Percentiles rank a stretch among this genome's conserved stretches.
These are phyloP conservation scores for Aspergillus glaucus DNA, from an alignment of 2,329 filamentous ascomycete genomes.

Conservation along the genomic window DNA sequence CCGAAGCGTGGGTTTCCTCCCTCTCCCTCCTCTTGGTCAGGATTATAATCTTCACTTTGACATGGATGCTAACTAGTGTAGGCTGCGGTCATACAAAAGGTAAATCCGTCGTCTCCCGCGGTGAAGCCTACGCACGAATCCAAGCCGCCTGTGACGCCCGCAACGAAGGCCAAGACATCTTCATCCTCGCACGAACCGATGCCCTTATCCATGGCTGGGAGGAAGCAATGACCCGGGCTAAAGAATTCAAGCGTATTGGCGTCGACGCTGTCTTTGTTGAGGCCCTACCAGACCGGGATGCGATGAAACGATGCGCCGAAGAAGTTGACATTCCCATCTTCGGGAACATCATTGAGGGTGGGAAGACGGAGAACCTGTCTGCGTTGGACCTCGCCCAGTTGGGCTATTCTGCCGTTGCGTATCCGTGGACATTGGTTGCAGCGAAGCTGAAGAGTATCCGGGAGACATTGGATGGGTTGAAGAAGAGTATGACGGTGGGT, in stretches of 20 bases:
- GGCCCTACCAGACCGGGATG: conserved; percentile 42
- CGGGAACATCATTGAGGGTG: conserved; percentile 42
- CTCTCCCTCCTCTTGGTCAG: not conserved
- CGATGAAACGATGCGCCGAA: conserved; percentile 36
- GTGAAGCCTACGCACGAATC: conserved; percentile 41
- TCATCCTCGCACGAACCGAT: conserved; percentile 33
- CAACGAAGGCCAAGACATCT: conserved; percentile 39
- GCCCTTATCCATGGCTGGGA: conserved; percentile 36
- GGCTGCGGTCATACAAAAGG: conserved; percentile 41
- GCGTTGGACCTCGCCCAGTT: conserved; percentile 34
- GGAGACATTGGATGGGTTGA: conserved; percentile 24
- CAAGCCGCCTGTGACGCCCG: conserved; percentile 44
- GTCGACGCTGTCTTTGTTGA: conserved; percentile 43
- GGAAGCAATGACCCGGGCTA: conserved; percentile 39
- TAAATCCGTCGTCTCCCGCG: conserved; percentile 41
- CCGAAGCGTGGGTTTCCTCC: conserved; percentile 18
- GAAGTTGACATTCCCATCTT: conserved; percentile 37
- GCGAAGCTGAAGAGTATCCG: conserved; percentile 34
- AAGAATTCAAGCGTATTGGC: conserved; percentile 42
- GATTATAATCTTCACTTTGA: too few relatives aligned
- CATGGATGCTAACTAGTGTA: conserved; percentile 7
- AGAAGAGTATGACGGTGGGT: conserved; percentile 35
- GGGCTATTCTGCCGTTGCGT: conserved; percentile 40
- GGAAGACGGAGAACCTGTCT: conserved; percentile 37
- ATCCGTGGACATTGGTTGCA: conserved; percentile 40